Conservation (phyloP, 192 early-diverging fungal species). For the Backusella morwellensis region DNA sequence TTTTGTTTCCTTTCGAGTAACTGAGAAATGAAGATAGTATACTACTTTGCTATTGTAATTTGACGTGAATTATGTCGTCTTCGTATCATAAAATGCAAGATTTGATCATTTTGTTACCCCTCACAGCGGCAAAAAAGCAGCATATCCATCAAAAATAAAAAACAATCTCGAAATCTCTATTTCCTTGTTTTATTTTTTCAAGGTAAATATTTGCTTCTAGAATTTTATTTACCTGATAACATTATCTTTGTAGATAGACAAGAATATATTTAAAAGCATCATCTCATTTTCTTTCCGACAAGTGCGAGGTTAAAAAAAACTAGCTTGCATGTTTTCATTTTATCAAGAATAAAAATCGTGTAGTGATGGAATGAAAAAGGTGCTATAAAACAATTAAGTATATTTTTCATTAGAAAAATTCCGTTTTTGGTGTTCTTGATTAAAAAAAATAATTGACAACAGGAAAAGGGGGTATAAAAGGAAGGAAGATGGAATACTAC, state of each 20-base stretch:
- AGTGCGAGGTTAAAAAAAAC: not conserved
- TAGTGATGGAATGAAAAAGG: not conserved
- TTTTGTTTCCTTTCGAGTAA: too few species aligned
- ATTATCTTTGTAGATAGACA: not conserved
- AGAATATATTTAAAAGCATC: not conserved
- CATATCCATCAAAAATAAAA: too few species aligned
- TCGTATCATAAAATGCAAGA: too few species aligned
- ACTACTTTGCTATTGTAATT: too few species aligned
- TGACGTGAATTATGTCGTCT: too few species aligned
- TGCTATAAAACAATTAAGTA: too few species aligned
- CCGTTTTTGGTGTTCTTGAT: too few species aligned
- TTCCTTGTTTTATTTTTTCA: not conserved
- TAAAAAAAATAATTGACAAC: not conserved
- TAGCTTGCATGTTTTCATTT: not conserved
- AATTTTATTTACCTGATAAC: not conserved
- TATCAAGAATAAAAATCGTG: not conserved
- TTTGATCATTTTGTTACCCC: too few species aligned
- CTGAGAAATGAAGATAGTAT: too few species aligned
- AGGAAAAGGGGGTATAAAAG: not conserved
- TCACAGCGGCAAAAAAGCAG: too few species aligned
- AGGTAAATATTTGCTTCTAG: not conserved
- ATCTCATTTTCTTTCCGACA: not conserved
- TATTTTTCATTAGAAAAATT: too few species aligned
- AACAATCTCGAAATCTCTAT: not conserved
- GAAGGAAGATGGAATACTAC: not conserved